Evolutionary conservation across 495 filamentous ascomycete species (phyloP), one percentile per base, ranked within the genome.

Genomic region (Penicillium steckii): DNA sequence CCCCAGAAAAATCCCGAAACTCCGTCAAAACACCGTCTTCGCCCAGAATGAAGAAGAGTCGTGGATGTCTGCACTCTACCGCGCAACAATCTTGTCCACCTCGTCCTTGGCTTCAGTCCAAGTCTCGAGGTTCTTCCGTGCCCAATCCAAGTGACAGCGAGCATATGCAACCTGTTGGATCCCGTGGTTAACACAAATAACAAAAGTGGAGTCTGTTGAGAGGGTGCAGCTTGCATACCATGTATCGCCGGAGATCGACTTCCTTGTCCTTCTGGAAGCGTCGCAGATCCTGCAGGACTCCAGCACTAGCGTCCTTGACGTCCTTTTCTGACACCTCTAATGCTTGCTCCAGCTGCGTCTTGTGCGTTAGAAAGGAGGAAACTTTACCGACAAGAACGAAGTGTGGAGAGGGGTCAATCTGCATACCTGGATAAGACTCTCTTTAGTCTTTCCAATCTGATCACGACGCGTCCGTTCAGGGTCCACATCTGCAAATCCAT

Each of bases 101-200:
- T 97, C 94, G n/a, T 85, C 86, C 60, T 83, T 90, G 3, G 94
- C 94, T 66, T 97, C 92, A 60, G 91, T 90, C 94, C 94, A 98
- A 3, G 90, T 90, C 62, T 95, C 92, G 59, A 94, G 84, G 61
- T 92, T 97, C 75, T 94, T 94, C 68, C 86, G 91, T n/a, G 94
- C 95, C 94, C 94, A 98, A 67, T 97, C 91, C 50, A 98, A 86
- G 66, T 98, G 94, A 66, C 87, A 92, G 62, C 85, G 87, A 9
- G 94, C 94, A 64, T 96, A 98, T 40, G 91, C 88, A 56, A 96
- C 80, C 93, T 97, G 50, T 47, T 37, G 18, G 18, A 35, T n/a
- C 12, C 32, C 7, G 32, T 12, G 54, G 52, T 48, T 47, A 58
- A 41, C 27, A 41, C 27, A 6, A 41, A 24, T 23, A 40, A 37